Evolutionary conservation across 1,284 basidiomycete species (phyloP).

Genomic region (Ganoderma leucocontextum): DNA sequence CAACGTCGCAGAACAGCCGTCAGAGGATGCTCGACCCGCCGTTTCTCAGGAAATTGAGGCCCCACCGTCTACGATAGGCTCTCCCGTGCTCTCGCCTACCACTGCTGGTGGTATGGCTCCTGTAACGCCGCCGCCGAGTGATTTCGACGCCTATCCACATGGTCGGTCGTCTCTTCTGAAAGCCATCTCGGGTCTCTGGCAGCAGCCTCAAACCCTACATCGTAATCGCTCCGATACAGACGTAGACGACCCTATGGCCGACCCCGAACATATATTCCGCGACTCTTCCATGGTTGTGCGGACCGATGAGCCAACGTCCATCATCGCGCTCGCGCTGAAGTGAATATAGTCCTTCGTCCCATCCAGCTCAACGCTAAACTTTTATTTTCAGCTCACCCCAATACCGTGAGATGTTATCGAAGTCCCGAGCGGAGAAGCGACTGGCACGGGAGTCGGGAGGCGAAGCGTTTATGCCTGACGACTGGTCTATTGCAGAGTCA

Average conservation of each 20-base stretch:
- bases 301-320: slow-evolving; percentile 97
- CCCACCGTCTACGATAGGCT: slow-evolving; percentile 64
- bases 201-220: slow-evolving; percentile 54
- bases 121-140: slow-evolving; percentile 61
- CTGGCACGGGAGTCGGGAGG: slow-evolving; percentile 71
- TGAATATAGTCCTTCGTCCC: slow-evolving; percentile 47
- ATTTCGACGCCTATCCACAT: slow-evolving; percentile 57
- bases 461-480: slow-evolving; percentile 89
- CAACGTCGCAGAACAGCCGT: neutral
- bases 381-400: slow-evolving; percentile 74
- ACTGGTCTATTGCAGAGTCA: slow-evolving; percentile 79
- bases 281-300: slow-evolving; percentile 96
- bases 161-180: slow-evolving; percentile 84
- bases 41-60: slow-evolving; percentile 22
- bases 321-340: slow-evolving; percentile 95
- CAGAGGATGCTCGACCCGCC: neutral
- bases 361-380: slow-evolving; percentile 19
- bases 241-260: slow-evolving; percentile 70
- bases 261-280: slow-evolving; percentile 92
- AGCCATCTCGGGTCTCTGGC: slow-evolving; percentile 88
- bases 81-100: slow-evolving; percentile 47
- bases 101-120: slow-evolving; percentile 46
- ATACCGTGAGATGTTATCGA: slow-evolving; percentile 86
- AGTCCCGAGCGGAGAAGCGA: slow-evolving; percentile 76
- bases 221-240: slow-evolving; percentile 59